A percentile compares a stretch with the other conserved stretches of the same genome.
Conservation (phyloP, 2,329 filamentous ascomycete genomes). For the Nemania bipapillata region DNA sequence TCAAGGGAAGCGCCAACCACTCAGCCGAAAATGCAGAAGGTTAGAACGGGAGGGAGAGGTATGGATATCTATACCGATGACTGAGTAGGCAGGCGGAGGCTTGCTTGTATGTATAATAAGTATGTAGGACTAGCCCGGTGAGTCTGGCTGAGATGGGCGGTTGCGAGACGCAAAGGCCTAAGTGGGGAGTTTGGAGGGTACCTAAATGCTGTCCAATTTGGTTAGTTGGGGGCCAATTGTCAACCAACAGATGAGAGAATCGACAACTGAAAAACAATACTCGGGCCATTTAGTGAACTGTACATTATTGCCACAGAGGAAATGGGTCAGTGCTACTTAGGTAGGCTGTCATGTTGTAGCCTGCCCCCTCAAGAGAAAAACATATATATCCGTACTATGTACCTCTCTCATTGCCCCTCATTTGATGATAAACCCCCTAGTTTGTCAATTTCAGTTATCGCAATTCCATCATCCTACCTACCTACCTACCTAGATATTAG, state of each 20-base stretch:
- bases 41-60: background rate
- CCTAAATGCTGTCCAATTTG: background rate
- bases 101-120: background rate
- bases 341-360: no score
- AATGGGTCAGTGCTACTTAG: background rate
- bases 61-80: background rate
- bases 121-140: background rate
- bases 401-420: background rate
- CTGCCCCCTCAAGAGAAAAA: background rate
- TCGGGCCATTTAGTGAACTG: no score
- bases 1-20: background rate
- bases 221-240: background rate
- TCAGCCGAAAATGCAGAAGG: background rate
- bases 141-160: background rate
- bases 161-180: slow-evolving; percentile 13
- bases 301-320: background rate
- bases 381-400: no score
- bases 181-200: background rate
- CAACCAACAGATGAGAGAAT: background rate
- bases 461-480: no score
- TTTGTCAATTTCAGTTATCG: no score
- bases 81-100: background rate
- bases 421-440: no score
- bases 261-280: background rate
- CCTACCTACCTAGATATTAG: no score